Percentiles rank a stretch among this genome's conserved stretches.
Evolutionary conservation across 306 rosid species (phyloP).

Genomic region (Cucurbita maxima): DNA sequence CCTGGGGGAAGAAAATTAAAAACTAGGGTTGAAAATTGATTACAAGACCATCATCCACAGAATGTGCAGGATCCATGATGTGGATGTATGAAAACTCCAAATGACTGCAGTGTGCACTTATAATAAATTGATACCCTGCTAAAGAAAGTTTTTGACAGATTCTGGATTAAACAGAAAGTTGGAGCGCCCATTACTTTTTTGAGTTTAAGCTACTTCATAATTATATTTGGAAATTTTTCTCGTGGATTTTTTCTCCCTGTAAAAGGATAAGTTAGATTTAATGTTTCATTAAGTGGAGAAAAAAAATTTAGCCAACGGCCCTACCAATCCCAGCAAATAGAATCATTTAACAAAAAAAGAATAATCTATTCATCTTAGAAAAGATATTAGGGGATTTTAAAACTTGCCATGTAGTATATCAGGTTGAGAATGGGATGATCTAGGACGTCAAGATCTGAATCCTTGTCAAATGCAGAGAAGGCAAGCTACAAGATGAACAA

Average conservation of each 20-base stretch:
- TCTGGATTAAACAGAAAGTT: background rate
- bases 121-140: background rate
- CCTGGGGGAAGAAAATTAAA: background rate
- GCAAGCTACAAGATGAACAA: conserved; percentile 35
- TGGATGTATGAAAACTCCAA: too few relatives aligned
- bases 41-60: background rate
- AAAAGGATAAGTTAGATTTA: background rate
- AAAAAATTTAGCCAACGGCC: background rate
- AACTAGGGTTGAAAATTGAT: background rate
- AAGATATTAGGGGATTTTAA: background rate
- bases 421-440: conserved; percentile 50
- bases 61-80: background rate
- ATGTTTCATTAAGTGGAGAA: background rate
- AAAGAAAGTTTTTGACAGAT: background rate
- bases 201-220: background rate
- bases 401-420: conserved; percentile 52
- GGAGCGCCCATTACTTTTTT: background rate
- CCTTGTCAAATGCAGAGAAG: conserved; percentile 33
- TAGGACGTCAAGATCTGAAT: conserved; percentile 38
- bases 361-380: background rate
- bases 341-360: background rate
- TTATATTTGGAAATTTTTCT: background rate
- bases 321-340: background rate
- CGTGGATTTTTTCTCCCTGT: background rate
- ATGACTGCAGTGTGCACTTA: too few relatives aligned